Conservation (phyloP, 805 yeast genomes). For the Lachancea kluyveri region DNA sequence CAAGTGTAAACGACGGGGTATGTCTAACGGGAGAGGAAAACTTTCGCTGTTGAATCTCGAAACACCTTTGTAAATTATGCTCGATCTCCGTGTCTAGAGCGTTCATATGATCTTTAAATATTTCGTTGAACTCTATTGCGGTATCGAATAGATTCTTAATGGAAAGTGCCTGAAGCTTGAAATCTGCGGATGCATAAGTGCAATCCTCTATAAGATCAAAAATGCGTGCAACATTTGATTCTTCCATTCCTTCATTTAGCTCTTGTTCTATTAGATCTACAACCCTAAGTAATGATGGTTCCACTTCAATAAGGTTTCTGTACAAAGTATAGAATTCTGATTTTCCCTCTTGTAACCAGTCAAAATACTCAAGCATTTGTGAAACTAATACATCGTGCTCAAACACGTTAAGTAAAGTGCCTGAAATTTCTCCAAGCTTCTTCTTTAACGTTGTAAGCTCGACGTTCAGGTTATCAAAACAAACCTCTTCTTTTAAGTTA, state of each 20-base stretch:
- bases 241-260: conserved; percentile 12
- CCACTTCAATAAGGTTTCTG: conserved; percentile 30
- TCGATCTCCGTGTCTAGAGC: conserved; percentile 37
- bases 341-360: conserved; percentile 33
- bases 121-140: conserved; percentile 39
- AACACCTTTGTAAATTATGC: conserved; percentile 30
- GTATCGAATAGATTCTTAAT: conserved; percentile 34
- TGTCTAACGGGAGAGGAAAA: conserved; percentile 38
- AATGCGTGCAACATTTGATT: conserved; percentile 11
- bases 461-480: too few species aligned
- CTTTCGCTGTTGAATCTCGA: conserved; percentile 34
- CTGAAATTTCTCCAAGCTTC: neutral
- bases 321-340: conserved; percentile 29
- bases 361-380: conserved; percentile 9
- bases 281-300: conserved; percentile 30
- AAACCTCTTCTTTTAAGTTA: too few species aligned
- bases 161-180: conserved; percentile 24
- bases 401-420: neutral
- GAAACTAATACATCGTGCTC: conserved; percentile 2
- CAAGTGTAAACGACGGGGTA: conserved; percentile 31
- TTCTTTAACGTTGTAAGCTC: too few species aligned
- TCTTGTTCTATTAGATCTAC: conserved; percentile 32
- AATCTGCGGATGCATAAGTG: conserved; percentile 25
- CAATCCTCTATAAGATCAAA: conserved; percentile 30
- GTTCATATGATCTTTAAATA: conserved; percentile 35